These are phyloP conservation scores for Sophora flavescens DNA, from an alignment of 306 rosid genomes.

Conservation along the genomic window DNA sequence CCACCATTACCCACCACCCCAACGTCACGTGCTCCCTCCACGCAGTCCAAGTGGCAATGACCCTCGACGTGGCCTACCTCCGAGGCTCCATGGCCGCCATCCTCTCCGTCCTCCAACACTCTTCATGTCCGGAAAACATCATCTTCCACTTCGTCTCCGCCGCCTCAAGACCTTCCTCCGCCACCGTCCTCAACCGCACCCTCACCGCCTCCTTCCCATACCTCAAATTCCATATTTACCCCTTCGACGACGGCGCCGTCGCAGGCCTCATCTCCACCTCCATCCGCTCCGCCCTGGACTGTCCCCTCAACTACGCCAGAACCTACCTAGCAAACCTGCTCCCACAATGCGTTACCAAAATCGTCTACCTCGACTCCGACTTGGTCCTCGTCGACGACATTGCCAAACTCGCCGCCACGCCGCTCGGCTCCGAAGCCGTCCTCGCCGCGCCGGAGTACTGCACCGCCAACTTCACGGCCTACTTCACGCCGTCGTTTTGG, in stretches of 20 bases:
- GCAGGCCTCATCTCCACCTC: conserved; percentile 87
- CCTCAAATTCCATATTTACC: conserved; percentile 71
- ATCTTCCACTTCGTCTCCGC: conserved; percentile 79
- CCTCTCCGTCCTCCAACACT: conserved; percentile 85
- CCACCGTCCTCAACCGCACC: conserved; percentile 41
- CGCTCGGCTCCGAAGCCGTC: conserved; percentile 53
- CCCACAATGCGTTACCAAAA: conserved; percentile 58
- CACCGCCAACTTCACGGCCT: conserved; percentile 77
- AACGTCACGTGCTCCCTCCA: conserved; percentile 43
- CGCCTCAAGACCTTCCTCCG: conserved; percentile 46
- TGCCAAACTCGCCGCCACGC: conserved; percentile 72
- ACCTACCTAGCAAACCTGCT: conserved; percentile 71
- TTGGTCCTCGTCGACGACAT: conserved; percentile 88
- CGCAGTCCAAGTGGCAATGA: conserved; percentile 85
- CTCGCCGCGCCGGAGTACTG: conserved; percentile 97
- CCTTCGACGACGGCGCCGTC: conserved; percentile 68
- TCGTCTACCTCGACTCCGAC: conserved; percentile 92
- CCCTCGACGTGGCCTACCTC: conserved; percentile 81
- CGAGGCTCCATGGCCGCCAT: conserved; percentile 97
- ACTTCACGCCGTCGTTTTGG: conserved; percentile 90
- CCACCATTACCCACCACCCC: conserved; percentile 14
- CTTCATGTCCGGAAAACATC: conserved; percentile 84
- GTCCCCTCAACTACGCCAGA: conserved; percentile 89
- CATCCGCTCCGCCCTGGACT: conserved; percentile 84
- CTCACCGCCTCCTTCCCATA: conserved; percentile 71